Percentiles rank a stretch among this genome's conserved stretches.
phyloP scores from a whole-genome alignment of 1,139 yeast species.

The Geotrichum bryndzae region DNA sequence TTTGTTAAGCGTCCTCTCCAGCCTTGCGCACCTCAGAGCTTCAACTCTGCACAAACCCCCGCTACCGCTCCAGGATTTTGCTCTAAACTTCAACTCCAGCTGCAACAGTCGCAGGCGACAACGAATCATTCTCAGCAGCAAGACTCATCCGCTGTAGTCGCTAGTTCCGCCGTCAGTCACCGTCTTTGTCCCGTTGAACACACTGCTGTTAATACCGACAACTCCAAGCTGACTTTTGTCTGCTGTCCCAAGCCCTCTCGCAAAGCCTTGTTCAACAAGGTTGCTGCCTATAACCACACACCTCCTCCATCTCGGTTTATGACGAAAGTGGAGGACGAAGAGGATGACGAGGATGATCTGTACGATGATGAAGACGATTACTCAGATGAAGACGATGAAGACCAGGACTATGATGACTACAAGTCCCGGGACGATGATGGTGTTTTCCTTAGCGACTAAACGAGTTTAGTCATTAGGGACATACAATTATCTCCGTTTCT shows the following conservation, averaged over 20 bases:
- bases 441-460: constrained; percentile 11
- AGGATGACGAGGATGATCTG: constrained; percentile 12
- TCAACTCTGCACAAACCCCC: background rate
- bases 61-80: background rate
- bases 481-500: background rate
- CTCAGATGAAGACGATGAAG: constrained; percentile 1
- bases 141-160: background rate
- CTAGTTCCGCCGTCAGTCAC: background rate
- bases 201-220: background rate
- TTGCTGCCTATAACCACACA: constrained; percentile 13
- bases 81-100: background rate
- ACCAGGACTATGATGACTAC: constrained; percentile 5
- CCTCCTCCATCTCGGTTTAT: constrained; percentile 11
- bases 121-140: background rate
- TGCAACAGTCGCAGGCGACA: background rate
- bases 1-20: background rate
- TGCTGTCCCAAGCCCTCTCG: constrained; percentile 11
- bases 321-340: constrained; percentile 1
- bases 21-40: background rate
- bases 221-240: constrained; percentile 9
- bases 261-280: constrained; percentile 9
- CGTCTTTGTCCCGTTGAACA: background rate
- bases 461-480: background rate
- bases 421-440: constrained; percentile 2
- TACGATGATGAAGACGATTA: constrained; percentile 10